Evolutionary conservation across 2,329 filamentous ascomycete genomes (phyloP).

Genomic region (Seiridium cupressi): DNA sequence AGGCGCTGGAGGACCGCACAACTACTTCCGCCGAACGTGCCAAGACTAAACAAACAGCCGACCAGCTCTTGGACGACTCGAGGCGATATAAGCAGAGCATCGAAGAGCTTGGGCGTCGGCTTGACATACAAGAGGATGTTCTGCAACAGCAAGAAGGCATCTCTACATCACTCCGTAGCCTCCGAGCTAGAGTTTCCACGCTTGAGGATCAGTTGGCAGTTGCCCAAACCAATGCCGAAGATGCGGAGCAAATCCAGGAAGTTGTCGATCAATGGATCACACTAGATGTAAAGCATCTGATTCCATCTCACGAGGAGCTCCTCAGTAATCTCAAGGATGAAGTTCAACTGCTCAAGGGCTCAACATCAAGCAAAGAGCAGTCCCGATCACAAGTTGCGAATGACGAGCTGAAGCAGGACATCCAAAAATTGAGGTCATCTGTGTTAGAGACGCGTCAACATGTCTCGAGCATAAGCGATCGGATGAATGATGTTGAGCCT

Average conservation of each 20-base stretch:
- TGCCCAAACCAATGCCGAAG: neutral
- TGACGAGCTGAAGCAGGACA: neutral
- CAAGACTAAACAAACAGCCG: neutral
- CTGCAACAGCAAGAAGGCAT: neutral
- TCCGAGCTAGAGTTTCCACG: neutral
- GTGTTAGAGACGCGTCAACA: neutral
- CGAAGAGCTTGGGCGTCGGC: neutral
- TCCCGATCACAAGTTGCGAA: neutral
- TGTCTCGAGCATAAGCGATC: neutral
- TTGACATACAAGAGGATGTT: neutral
- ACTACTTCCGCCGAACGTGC: neutral
- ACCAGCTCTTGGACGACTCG: neutral
- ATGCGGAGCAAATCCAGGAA: neutral
- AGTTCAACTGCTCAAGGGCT: constrained; percentile 8
- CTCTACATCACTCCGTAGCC: neutral
- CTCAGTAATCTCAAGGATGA: neutral
- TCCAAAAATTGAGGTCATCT: neutral
- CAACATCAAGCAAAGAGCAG: neutral
- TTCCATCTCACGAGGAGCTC: neutral
- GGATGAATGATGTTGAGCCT: neutral
- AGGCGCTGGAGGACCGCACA: neutral
- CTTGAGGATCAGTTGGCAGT: neutral
- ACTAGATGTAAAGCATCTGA: neutral
- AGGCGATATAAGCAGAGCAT: neutral
- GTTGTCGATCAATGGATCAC: neutral